phyloP scores from a whole-genome alignment of 1,284 basidiomycete genomes.

The Trichosporon coremiiforme region DNA sequence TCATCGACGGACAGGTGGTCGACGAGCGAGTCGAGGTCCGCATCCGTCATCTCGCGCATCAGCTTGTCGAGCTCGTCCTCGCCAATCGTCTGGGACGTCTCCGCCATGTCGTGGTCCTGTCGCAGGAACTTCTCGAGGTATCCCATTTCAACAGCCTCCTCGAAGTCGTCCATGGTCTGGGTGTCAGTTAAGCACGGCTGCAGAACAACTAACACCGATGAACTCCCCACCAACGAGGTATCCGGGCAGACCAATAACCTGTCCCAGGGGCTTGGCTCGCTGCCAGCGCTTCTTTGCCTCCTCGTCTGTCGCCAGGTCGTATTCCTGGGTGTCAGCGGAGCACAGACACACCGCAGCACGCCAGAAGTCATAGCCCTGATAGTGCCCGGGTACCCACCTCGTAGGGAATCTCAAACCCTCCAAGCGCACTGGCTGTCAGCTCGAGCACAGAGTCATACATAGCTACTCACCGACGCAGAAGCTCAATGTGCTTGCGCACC shows the following conservation, averaged over 20 bases:
- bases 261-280: conserved; percentile 48
- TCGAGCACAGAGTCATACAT: neutral
- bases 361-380: neutral
- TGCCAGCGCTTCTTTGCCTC: conserved; percentile 55
- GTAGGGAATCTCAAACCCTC: conserved; percentile 51
- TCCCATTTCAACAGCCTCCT: conserved; percentile 51
- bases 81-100: conserved; percentile 39
- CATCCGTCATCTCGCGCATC: conserved; percentile 51
- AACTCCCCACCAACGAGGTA: conserved; percentile 54
- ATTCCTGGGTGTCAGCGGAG: conserved; percentile 27
- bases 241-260: conserved; percentile 51
- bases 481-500: conserved; percentile 49
- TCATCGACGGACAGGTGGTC: conserved; percentile 41
- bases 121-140: conserved; percentile 47
- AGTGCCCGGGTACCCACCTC: conserved; percentile 37
- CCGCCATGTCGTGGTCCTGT: conserved; percentile 45
- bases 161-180: conserved; percentile 55
- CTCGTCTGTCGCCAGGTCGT: conserved; percentile 51
- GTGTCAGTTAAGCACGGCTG: neutral
- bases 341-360: neutral
- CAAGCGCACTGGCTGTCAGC: conserved; percentile 25
- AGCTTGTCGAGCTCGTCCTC: conserved; percentile 52
- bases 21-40: conserved; percentile 49
- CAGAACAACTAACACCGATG: conserved; percentile 47
- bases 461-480: conserved; percentile 46